A percentile compares a stretch with the other conserved stretches of the same genome.
phyloP scores from a whole-genome alignment of 495 filamentous ascomycete species.

The Eremomyces bilateralis region DNA sequence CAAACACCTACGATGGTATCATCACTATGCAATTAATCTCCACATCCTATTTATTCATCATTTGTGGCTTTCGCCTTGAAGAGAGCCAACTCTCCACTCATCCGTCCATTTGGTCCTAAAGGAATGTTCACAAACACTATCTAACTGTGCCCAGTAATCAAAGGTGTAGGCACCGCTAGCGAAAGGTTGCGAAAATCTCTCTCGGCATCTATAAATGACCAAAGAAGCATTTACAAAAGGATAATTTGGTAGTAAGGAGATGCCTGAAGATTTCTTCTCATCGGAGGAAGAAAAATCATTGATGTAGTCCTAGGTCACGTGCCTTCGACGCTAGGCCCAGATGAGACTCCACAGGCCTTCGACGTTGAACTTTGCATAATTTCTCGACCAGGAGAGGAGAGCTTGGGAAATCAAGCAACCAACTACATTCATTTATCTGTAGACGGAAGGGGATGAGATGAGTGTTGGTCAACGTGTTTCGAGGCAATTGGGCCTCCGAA shows the following conservation, averaged over 20 bases:
- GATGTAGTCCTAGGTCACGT: slow-evolving; percentile 11
- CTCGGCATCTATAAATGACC: slow-evolving; percentile 46
- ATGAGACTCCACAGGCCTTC: neutral
- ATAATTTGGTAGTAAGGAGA: slow-evolving; percentile 42
- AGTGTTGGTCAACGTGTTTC: neutral
- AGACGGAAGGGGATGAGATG: neutral
- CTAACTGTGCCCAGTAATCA: too few species aligned
- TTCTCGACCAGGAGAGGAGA: too few species aligned
- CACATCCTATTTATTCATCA: too few species aligned
- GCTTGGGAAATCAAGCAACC: too few species aligned
- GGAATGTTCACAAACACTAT: too few species aligned
- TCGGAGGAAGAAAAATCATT: slow-evolving; percentile 18
- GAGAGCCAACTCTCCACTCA: too few species aligned
- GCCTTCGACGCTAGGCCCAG: neutral
- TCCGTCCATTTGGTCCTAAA: too few species aligned
- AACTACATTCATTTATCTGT: neutral
- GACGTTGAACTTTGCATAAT: neutral
- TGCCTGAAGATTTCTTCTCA: slow-evolving; percentile 17
- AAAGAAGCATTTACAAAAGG: slow-evolving; percentile 26
- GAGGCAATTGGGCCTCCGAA: neutral
- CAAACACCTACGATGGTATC: too few species aligned
- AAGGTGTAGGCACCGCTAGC: slow-evolving; percentile 53
- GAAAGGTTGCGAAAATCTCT: slow-evolving; percentile 38
- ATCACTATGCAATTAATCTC: too few species aligned
- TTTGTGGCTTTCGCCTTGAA: too few species aligned